Evolutionary conservation across 2,329 filamentous ascomycete species (phyloP).

Genomic region (Neoascochyta sp.): DNA sequence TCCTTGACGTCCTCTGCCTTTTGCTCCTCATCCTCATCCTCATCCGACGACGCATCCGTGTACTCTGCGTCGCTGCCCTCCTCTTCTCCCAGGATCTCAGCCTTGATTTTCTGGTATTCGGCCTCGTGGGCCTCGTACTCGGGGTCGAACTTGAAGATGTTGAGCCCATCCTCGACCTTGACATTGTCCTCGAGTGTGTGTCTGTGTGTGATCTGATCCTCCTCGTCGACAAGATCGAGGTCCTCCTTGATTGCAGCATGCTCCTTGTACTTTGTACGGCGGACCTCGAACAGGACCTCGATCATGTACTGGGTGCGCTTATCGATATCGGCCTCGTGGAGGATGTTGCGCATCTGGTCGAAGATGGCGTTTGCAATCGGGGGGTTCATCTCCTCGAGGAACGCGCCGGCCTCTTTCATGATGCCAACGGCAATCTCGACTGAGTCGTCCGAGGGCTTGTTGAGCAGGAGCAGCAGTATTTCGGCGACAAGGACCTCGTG

Average conservation of each 20-base stretch:
- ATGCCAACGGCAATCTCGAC: constrained; percentile 96
- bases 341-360: constrained; percentile 89
- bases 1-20: constrained; percentile 94
- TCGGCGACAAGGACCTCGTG: constrained; percentile 92
- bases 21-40: constrained; percentile 72
- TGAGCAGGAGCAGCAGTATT: constrained; percentile 83
- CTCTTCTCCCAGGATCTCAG: constrained; percentile 83
- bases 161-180: constrained; percentile 78
- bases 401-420: constrained; percentile 87
- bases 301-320: constrained; percentile 99
- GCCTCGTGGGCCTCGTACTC: constrained; percentile 90
- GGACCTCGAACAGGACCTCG: constrained; percentile 92
- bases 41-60: constrained; percentile 62
- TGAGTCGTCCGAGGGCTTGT: constrained; percentile 95
- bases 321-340: constrained; percentile 96
- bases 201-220: constrained; percentile 93
- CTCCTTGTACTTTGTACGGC: constrained; percentile 95
- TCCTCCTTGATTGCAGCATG: constrained; percentile 88
- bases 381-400: constrained; percentile 91
- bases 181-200: constrained; percentile 73
- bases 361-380: constrained; percentile 86
- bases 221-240: constrained; percentile 91
- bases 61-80: constrained; percentile 65
- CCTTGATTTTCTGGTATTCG: constrained; percentile 84
- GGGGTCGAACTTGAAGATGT: constrained; percentile 91